These are phyloP conservation scores for Globisporangium iwayamae DNA, from an alignment of 352 stramenopile species.

Conservation along the genomic window DNA sequence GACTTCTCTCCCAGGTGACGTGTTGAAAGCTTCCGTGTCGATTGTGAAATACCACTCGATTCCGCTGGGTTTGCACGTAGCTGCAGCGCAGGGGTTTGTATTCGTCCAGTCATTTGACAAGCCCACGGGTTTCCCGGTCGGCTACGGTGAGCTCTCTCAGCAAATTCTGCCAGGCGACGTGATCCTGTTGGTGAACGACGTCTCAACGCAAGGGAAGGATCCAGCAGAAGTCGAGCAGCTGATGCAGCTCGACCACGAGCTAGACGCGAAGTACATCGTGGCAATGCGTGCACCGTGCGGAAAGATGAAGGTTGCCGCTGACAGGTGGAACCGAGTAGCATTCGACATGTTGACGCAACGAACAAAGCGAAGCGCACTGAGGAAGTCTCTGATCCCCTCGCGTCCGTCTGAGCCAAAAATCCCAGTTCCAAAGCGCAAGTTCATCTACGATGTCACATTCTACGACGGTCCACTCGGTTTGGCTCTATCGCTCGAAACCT, in stretches of 20 bases:
- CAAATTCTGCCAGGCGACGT: slow-evolving; percentile 73
- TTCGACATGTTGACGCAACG: slow-evolving; percentile 31
- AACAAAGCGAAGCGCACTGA: slow-evolving; percentile 24
- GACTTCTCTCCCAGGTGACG: slow-evolving; percentile 41
- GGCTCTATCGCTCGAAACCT: slow-evolving; percentile 62
- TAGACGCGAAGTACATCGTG: slow-evolving; percentile 32
- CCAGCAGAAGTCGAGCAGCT: slow-evolving; percentile 36
- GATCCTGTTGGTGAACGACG: slow-evolving; percentile 48
- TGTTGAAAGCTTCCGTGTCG: slow-evolving; percentile 54
- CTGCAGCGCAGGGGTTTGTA: slow-evolving; percentile 28
- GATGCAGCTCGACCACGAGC: slow-evolving; percentile 22
- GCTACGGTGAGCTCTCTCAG: slow-evolving; percentile 48
- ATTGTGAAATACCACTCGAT: slow-evolving; percentile 54
- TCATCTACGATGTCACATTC: slow-evolving; percentile 65
- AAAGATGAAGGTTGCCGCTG: slow-evolving; percentile 35
- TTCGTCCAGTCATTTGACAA: slow-evolving; percentile 46
- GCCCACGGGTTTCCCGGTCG: slow-evolving; percentile 22
- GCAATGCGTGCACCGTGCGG: slow-evolving; percentile 32
- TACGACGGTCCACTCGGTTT: slow-evolving; percentile 67
- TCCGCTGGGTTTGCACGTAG: slow-evolving; percentile 37
- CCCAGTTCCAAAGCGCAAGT: slow-evolving; percentile 6
- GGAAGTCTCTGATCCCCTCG: slow-evolving; percentile 16
- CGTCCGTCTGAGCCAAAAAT: neutral
- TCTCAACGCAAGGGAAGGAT: slow-evolving; percentile 23
- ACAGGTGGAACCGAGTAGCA: slow-evolving; percentile 25